Base-by-base conservation (phyloP, 495 filamentous ascomycete genomes). In the Aspergillus nidulans region DNA sequence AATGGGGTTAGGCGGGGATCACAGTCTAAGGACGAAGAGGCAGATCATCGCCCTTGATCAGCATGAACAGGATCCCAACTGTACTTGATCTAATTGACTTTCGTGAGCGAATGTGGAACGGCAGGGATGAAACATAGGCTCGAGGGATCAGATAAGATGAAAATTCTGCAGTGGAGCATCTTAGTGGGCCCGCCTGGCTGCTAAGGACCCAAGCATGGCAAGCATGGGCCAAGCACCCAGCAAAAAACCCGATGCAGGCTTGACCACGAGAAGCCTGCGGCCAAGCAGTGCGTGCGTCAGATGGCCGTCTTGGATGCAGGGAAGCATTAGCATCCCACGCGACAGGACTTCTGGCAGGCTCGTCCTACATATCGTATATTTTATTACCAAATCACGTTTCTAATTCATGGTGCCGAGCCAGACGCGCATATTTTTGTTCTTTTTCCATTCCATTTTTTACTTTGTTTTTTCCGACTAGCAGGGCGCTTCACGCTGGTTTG, bases 71-170 rank as follows among this genome's bases (percentile, higher is more conserved):
- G n/a, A n/a, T n/a, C n/a, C n/a, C n/a, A n/a, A n/a, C n/a, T n/a
- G n/a, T n/a, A n/a, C n/a, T n/a, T n/a, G n/a, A n/a, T n/a, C n/a
- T n/a, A n/a, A n/a, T n/a, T n/a, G n/a, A n/a, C n/a, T n/a, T n/a
- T n/a, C n/a, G n/a, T n/a, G n/a, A n/a, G n/a, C n/a, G n/a, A n/a
- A n/a, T n/a, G n/a, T n/a, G n/a, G n/a, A n/a, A n/a, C n/a, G n/a
- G n/a, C n/a, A n/a, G n/a, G n/a, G 4, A 39, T 39, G 36, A 16
- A 34, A 34, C 3, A 16, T 16, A 39, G 36, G 18, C 10, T 23
- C 20, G 26, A 3, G 36, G 36, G 36, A 49, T 36, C 45, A 49
- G 45, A 36, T 36, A 49, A 36, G 45, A 49, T 49, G 28, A 49
- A 34, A 49, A 28, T n/a, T 28, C 21, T 43, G 18, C 18, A 9